Evolutionary conservation across 768 basidiomycete genomes (phyloP).

Genomic region (Hericium alpestre): DNA sequence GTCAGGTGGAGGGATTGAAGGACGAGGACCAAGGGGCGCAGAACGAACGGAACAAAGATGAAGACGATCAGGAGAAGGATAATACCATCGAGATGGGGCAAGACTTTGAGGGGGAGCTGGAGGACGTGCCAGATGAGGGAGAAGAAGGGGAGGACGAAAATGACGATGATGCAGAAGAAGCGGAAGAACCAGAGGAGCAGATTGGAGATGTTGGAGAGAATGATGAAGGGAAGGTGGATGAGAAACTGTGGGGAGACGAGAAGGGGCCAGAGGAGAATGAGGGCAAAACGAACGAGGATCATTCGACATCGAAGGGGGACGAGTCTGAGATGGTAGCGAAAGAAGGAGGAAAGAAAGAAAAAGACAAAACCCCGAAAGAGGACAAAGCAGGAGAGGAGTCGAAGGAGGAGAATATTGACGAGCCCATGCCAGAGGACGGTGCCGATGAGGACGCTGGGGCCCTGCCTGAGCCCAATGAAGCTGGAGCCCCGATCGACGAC

Average conservation of each 20-base stretch:
- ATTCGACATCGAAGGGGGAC: conserved; percentile 36
- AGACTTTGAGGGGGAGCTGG: conserved; percentile 80
- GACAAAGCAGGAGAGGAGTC: conserved; percentile 13
- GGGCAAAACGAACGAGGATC: conserved; percentile 52
- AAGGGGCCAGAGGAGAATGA: conserved; percentile 43
- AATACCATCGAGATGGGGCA: conserved; percentile 87
- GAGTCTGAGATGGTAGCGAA: conserved; percentile 72
- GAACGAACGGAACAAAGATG: conserved; percentile 19
- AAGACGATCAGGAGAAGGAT: conserved; percentile 36
- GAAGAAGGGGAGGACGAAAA: conserved; percentile 34
- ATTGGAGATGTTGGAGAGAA: conserved; percentile 71
- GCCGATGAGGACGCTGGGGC: conserved; percentile 26
- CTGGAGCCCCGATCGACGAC: conserved; percentile 66
- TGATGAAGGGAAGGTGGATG: conserved; percentile 81
- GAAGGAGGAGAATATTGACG: conserved; percentile 23
- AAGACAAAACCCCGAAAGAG: conserved; percentile 24
- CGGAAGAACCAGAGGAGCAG: conserved; percentile 70
- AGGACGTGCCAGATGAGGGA: conserved; percentile 67
- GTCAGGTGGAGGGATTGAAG: conserved; percentile 88
- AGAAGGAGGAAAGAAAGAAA: conserved; percentile 37
- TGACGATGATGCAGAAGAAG: conserved; percentile 36
- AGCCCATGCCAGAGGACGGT: conserved; percentile 18
- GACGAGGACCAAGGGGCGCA: conserved; percentile 27
- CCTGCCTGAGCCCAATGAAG: conserved; percentile 33
- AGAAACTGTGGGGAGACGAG: conserved; percentile 95